Conservation (phyloP, 1,284 basidiomycete genomes). For the Cutaneotrichosporon sp. region DNA sequence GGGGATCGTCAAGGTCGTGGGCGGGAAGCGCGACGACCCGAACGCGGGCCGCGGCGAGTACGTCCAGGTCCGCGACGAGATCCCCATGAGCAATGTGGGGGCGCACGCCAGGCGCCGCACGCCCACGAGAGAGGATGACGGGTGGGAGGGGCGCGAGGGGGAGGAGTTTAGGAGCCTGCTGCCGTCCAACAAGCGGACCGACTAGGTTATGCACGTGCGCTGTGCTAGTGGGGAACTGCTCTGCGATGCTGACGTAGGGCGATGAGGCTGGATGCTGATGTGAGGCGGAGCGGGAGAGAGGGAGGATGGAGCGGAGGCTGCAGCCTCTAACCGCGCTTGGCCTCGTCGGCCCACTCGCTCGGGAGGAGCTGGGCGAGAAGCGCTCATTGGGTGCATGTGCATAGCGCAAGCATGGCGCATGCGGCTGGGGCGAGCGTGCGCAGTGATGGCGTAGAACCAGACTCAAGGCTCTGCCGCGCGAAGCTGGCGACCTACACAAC, state of each 20-base stretch:
- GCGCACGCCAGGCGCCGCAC: not conserved
- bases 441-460: too few species aligned
- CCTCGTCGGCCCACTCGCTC: too few species aligned
- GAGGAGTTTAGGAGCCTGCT: slow-evolving; percentile 4
- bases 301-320: too few species aligned
- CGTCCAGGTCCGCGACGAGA: slow-evolving; percentile 1
- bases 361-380: too few species aligned
- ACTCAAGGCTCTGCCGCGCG: too few species aligned
- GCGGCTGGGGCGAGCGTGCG: too few species aligned
- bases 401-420: too few species aligned
- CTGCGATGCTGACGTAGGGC: not conserved
- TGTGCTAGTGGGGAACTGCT: too few species aligned
- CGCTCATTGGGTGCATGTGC: too few species aligned
- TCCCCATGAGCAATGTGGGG: not conserved
- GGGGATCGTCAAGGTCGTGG: not conserved
- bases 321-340: too few species aligned
- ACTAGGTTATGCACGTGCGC: not conserved
- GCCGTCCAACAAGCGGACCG: not conserved
- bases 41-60: slow-evolving; percentile 5
- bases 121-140: not conserved
- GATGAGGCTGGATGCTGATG: not conserved
- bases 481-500: too few species aligned
- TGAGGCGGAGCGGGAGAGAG: not conserved
- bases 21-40: not conserved
- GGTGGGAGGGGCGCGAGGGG: not conserved